These are phyloP conservation scores for Nadsonia fulvescens DNA, from an alignment of 805 yeast genomes.

Conservation along the genomic window DNA sequence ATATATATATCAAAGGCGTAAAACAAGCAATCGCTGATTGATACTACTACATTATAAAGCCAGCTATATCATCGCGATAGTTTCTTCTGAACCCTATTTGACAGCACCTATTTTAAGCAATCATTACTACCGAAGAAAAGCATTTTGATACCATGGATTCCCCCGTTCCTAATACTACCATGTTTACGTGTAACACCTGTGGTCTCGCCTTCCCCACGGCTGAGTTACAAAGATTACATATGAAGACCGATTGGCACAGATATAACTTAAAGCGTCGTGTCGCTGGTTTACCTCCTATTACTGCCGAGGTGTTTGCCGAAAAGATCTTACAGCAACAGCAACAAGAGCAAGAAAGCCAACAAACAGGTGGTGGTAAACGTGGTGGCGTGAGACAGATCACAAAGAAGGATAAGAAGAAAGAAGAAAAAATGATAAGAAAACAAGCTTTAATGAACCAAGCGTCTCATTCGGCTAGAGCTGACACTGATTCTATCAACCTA, in stretches of 20 bases:
- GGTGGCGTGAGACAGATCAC: constrained; percentile 18
- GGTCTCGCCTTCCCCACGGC: constrained; percentile 61
- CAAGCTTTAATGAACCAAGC: constrained; percentile 4
- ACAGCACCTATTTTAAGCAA: too few species aligned
- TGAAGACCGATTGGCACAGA: constrained; percentile 97
- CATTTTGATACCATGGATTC: too few species aligned
- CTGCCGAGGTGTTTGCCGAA: constrained; percentile 51
- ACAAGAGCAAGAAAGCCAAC: constrained; percentile 8
- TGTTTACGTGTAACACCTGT: constrained; percentile 78
- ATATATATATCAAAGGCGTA: too few species aligned
- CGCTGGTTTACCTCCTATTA: constrained; percentile 59
- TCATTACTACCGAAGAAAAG: too few species aligned
- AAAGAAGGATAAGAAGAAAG: constrained; percentile 19
- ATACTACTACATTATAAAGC: too few species aligned
- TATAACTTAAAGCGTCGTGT: constrained; percentile 89
- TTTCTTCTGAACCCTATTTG: too few species aligned
- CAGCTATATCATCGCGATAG: too few species aligned
- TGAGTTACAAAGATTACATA: constrained; percentile 77
- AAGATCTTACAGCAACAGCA: constrained; percentile 31
- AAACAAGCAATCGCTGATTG: too few species aligned
- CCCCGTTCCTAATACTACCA: too few species aligned
- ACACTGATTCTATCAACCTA: too few species aligned
- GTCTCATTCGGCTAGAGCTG: too few species aligned
- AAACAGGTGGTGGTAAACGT: constrained; percentile 10
- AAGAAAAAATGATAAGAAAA: constrained; percentile 14